These are phyloP conservation scores for Pichia manshurica DNA, from an alignment of 805 yeast species.

Conservation along the genomic window DNA sequence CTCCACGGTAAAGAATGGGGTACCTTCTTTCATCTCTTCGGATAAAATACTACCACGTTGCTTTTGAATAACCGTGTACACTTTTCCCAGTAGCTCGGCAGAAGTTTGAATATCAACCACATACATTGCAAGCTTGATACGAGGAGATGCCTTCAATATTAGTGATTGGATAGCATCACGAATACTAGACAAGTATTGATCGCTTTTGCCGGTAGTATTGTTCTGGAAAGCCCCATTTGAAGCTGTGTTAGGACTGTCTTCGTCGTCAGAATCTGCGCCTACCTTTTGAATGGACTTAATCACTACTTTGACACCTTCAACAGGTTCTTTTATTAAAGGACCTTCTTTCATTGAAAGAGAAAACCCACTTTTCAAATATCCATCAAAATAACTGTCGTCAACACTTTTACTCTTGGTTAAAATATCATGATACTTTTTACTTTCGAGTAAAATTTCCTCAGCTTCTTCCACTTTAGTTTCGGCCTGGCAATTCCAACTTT, in stretches of 20 bases:
- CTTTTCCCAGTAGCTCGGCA: constrained; percentile 91
- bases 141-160: constrained; percentile 77
- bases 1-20: constrained; percentile 85
- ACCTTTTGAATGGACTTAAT: constrained; percentile 31
- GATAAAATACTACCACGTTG: constrained; percentile 79
- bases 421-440: constrained; percentile 49
- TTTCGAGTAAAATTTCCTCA: constrained; percentile 27
- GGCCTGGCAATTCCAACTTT: constrained; percentile 18
- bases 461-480: constrained; percentile 6
- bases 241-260: not conserved
- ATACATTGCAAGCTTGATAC: constrained; percentile 88
- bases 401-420: constrained; percentile 52
- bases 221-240: no score
- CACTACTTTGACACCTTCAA: constrained; percentile 70
- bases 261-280: constrained; percentile 15
- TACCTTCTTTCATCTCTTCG: constrained; percentile 97
- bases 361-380: constrained; percentile 53
- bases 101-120: constrained; percentile 93
- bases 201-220: constrained; percentile 6
- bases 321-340: constrained; percentile 81
- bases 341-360: constrained; percentile 80
- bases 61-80: constrained; percentile 87
- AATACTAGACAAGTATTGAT: constrained; percentile 62
- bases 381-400: constrained; percentile 6
- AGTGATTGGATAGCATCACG: constrained; percentile 68